Evolutionary conservation across 2,329 filamentous ascomycete species (phyloP).

Genomic region (Fusarium albidum): DNA sequence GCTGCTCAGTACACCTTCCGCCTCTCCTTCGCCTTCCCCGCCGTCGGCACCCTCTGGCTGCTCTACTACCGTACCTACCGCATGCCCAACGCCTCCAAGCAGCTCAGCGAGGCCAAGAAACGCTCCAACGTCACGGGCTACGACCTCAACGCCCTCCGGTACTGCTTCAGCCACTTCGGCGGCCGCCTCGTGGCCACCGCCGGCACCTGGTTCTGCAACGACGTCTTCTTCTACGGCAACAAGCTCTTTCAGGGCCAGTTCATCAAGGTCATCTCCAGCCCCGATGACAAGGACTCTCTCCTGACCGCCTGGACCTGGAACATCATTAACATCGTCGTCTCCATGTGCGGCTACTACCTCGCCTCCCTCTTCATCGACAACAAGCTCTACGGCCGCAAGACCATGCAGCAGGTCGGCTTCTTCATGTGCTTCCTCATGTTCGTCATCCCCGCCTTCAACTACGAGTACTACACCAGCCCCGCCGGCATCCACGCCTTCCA

Average conservation of each 20-base stretch:
- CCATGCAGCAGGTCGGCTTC: constrained; percentile 96
- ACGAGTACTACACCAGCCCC: constrained; percentile 78
- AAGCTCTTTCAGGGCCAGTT: constrained; percentile 96
- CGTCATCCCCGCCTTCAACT: constrained; percentile 88
- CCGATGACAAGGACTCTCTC: constrained; percentile 72
- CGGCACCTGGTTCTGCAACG: constrained; percentile 93
- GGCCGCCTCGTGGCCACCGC: constrained; percentile 87
- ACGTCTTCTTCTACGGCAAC: constrained; percentile 99
- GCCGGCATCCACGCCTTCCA: constrained; percentile 87
- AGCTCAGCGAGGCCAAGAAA: constrained; percentile 84
- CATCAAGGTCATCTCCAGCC: constrained; percentile 84
- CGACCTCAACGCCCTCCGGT: constrained; percentile 81
- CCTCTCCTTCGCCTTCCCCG: constrained; percentile 89
- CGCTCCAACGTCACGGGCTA: constrained; percentile 90
- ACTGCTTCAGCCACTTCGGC: constrained; percentile 85
- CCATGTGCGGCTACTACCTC: constrained; percentile 86
- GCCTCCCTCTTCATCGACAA: constrained; percentile 92
- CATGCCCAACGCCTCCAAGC: constrained; percentile 88
- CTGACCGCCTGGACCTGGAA: constrained; percentile 94
- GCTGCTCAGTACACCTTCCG: constrained; percentile 91
- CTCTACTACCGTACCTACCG: constrained; percentile 96
- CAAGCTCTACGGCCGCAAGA: constrained; percentile 95
- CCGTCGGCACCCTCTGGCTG: constrained; percentile 90
- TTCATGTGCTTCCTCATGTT: constrained; percentile 93
- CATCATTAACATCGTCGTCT: constrained; percentile 88